Conservation (phyloP, 495 filamentous ascomycete species). For the Pseudevernia furfuracea region DNA sequence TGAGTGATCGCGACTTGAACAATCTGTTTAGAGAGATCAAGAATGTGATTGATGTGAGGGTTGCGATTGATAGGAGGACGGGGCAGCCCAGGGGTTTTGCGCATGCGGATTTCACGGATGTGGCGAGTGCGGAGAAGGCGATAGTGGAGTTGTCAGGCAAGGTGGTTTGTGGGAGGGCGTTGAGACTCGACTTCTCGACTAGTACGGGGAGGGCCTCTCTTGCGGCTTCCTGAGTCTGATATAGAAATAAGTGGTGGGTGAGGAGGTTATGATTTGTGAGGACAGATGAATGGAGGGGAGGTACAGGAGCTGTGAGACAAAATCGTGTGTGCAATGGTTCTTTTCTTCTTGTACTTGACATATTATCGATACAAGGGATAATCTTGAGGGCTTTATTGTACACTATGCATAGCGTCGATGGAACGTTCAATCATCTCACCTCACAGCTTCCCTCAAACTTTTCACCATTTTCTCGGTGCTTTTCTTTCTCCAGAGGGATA, state of each 20-base stretch:
- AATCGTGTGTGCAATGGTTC: background rate
- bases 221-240: background rate
- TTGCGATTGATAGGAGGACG: constrained; percentile 82
- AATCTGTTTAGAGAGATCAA: constrained; percentile 63
- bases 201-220: constrained; percentile 16
- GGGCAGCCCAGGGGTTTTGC: constrained; percentile 84
- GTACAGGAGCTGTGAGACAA: background rate
- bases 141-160: constrained; percentile 48
- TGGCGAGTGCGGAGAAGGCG: constrained; percentile 52
- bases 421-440: constrained; percentile 17
- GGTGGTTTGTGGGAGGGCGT: constrained; percentile 54
- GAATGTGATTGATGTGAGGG: constrained; percentile 72
- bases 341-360: constrained; percentile 8
- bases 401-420: constrained; percentile 9
- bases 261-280: background rate
- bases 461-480: background rate
- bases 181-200: constrained; percentile 58
- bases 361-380: constrained; percentile 5
- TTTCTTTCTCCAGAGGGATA: background rate
- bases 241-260: background rate
- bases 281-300: background rate
- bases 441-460: background rate
- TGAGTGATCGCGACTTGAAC: constrained; percentile 82
- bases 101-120: constrained; percentile 75
- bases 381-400: constrained; percentile 10